Evolutionary conservation across 2,329 filamentous ascomycete species (phyloP).

Genomic region (Cordyceps cateniannulata): DNA sequence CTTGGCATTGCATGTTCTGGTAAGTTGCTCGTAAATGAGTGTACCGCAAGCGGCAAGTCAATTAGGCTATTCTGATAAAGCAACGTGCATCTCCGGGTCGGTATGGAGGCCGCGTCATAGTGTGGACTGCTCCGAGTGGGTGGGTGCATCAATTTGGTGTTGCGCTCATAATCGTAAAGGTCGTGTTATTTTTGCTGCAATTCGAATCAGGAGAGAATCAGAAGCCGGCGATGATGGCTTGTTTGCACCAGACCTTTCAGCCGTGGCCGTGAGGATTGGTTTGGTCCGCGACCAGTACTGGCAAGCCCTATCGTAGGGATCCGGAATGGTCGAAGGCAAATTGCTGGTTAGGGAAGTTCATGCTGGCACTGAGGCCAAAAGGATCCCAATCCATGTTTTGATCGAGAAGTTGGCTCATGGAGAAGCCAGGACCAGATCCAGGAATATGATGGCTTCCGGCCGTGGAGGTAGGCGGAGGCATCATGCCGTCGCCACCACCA

Average conservation of each 20-base stretch:
- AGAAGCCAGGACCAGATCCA: conserved; percentile 42
- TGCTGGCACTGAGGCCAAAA: conserved; percentile 86
- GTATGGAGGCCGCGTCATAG: neutral
- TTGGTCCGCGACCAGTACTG: neutral
- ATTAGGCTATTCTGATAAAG: conserved; percentile 14
- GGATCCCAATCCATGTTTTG: conserved; percentile 88
- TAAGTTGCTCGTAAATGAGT: conserved; percentile 7
- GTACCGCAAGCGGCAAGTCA: conserved; percentile 10
- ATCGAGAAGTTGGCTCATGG: conserved; percentile 60
- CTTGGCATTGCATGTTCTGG: neutral
- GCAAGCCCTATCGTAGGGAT: conserved; percentile 34
- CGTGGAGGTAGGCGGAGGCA: conserved; percentile 32
- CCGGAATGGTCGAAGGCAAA: conserved; percentile 65
- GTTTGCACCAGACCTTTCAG: neutral
- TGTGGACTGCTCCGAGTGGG: neutral
- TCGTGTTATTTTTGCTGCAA: conserved; percentile 1
- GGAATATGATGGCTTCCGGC: conserved; percentile 26
- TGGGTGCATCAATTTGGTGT: conserved; percentile 2
- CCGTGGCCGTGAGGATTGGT: neutral
- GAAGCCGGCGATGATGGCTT: neutral
- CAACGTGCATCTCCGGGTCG: neutral
- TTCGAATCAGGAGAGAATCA: neutral
- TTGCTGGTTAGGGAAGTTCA: conserved; percentile 84
- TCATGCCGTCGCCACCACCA: conserved; percentile 43
- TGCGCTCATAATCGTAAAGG: conserved; percentile 7